Base-by-base conservation (phyloP, 2,329 filamentous ascomycete genomes). In the Penicillium frequentans region DNA sequence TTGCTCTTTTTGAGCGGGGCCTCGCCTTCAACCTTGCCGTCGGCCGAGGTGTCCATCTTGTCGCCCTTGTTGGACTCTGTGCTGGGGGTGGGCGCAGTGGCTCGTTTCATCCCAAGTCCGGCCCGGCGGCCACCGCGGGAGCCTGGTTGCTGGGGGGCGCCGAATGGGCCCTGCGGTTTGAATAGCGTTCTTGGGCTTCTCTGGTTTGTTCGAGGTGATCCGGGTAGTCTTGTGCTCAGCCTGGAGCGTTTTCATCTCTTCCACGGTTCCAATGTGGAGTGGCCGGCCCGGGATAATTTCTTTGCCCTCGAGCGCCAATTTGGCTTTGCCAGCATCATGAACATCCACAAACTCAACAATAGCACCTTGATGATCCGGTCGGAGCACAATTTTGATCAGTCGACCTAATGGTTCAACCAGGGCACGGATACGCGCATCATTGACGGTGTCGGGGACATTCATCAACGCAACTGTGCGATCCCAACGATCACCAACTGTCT, bases 361-460 rank as follows among this genome's bases (percentile, higher is more conserved):
- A 5, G 93, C 95, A 13, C 92, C 93, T 56, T 88, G 87, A 60
- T 96, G 90, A 58, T 91, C 85, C 1, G 92, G 91, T 46, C 91
- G 87, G 11, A 97, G 81, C 13, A 89, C 82, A 4, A 98, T 81
- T 72, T 93, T 93, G 61, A 87, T 81, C 24, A 97, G 81, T 1
- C 82, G 74, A 0, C 91, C 92, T 45, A 87, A 82, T 1, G 86
- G 82, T 64, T 91, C 88, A 9, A 90, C 86, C 3, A 96, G 78
- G 0, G 86, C 82, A 45, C 85, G 85, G 54, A 99, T 85, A 29
- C 93, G 90, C 1, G 90, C 86, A 68, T 96, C 91, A 63, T 96
- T 97, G 67, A 98, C 86, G 0, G 93, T 98, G 69, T 98, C 95
- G 0, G 95, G 91, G 1, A 99, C 80, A 60, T 93, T 89, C 75